Evolutionary conservation across 73 alveolate genomes (phyloP).

Genomic region (Symbiodinium natans): DNA sequence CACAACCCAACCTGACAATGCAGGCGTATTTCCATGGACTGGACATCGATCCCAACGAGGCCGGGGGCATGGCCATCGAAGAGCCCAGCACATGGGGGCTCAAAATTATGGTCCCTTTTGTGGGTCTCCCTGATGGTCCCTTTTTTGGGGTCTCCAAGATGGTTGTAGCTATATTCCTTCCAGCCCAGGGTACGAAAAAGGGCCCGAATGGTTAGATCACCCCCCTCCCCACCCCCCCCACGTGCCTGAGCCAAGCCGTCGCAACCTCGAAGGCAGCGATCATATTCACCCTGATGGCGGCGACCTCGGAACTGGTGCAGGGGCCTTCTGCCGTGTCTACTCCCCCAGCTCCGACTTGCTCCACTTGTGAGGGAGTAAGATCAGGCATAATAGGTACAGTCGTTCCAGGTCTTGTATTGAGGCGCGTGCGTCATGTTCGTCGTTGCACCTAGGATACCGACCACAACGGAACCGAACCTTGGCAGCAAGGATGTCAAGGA

Average conservation of each 20-base stretch:
- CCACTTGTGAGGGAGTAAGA: too few species aligned
- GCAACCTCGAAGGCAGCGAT: constrained; percentile 31
- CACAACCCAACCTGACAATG: too few species aligned
- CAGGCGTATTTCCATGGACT: constrained; percentile 61
- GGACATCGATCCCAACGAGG: constrained; percentile 65
- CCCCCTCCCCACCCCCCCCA: too few species aligned
- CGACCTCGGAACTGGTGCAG: neutral
- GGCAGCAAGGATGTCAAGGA: neutral
- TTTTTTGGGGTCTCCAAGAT: neutral
- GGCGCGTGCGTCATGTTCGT: too few species aligned
- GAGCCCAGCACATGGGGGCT: too few species aligned
- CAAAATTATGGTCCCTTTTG: neutral
- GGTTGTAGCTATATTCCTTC: too few species aligned
- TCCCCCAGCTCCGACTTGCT: too few species aligned
- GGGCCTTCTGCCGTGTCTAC: neutral
- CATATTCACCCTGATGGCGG: constrained; percentile 40
- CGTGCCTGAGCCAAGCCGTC: too few species aligned
- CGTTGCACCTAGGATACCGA: neutral
- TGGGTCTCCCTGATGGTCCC: neutral
- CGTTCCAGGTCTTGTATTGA: too few species aligned
- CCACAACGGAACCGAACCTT: neutral
- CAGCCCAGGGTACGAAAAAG: too few species aligned
- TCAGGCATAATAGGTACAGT: too few species aligned
- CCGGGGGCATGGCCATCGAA: neutral
- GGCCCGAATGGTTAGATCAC: too few species aligned